Percentiles rank a stretch among this genome's conserved stretches.
These are phyloP conservation scores for Oryza nivara DNA, from an alignment of 176 grass and related monocot genomes.

Conservation along the genomic window DNA sequence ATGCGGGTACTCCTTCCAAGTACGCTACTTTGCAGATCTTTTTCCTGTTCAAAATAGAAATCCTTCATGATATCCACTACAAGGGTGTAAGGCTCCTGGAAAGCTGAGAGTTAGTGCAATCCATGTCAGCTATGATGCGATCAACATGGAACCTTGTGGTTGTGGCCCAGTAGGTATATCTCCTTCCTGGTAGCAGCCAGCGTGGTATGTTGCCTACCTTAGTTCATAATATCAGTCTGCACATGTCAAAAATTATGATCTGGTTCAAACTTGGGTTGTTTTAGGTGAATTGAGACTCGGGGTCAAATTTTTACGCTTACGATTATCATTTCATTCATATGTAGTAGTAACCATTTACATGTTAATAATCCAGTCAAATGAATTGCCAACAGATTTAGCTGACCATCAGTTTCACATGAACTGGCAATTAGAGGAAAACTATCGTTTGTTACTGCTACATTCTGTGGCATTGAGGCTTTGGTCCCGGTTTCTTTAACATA, in stretches of 20 bases:
- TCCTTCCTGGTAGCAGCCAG: background rate
- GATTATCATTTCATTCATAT: background rate
- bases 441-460: background rate
- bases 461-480: background rate
- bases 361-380: background rate
- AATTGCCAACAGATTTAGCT: background rate
- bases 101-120: constrained; percentile 14
- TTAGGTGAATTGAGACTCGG: background rate
- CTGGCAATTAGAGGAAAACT: background rate
- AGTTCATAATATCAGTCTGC: background rate
- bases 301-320: background rate
- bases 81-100: background rate
- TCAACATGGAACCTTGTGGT: background rate
- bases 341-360: background rate
- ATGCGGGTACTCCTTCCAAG: background rate
- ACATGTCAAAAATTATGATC: constrained; percentile 5
- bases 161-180: background rate
- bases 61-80: background rate
- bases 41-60: constrained; percentile 5
- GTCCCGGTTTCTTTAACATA: background rate
- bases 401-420: background rate
- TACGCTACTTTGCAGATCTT: background rate
- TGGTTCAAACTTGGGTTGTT: background rate
- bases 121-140: constrained; percentile 36
- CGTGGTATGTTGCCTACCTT: background rate